These are phyloP conservation scores for Pichia sp. DNA, from an alignment of 1,139 yeast species.

Conservation along the genomic window DNA sequence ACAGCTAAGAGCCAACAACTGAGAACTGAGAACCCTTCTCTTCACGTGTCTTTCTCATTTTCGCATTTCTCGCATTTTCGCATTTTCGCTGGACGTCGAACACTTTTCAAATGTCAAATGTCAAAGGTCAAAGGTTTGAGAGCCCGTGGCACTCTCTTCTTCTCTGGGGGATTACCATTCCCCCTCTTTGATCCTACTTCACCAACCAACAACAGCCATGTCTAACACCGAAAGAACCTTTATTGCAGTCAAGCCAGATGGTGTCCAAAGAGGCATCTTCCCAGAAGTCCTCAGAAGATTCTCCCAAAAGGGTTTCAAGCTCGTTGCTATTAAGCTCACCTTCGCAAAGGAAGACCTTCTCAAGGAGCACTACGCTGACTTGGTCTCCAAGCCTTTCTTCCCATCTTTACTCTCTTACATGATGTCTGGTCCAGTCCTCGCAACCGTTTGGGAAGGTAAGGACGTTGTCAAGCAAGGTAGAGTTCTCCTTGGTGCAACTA, in stretches of 20 bases:
- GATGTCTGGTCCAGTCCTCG: conserved; percentile 98
- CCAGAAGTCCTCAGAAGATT: conserved; percentile 87
- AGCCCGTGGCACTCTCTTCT: no score
- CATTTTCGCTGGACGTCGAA: no score
- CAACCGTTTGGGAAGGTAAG: conserved; percentile 99
- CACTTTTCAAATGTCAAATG: no score
- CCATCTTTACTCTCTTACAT: conserved; percentile 92
- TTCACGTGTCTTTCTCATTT: no score
- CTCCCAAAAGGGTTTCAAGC: conserved; percentile 95
- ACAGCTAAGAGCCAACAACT: no score
- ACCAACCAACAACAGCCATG: conserved; percentile 8
- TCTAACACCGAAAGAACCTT: conserved; percentile 80
- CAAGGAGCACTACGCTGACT: conserved; percentile 93
- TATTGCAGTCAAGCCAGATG: conserved; percentile 99
- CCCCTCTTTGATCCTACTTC: conserved; percentile 1
- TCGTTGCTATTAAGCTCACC: conserved; percentile 91
- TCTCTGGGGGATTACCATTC: no score
- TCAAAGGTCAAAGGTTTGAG: no score
- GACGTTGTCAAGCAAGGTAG: conserved; percentile 99
- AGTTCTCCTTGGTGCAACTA: conserved; percentile 96
- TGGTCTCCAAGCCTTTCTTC: conserved; percentile 95
- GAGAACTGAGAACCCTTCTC: no score
- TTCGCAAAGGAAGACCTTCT: conserved; percentile 82
- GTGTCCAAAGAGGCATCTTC: conserved; percentile 98
- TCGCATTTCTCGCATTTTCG: no score